phyloP scores from a whole-genome alignment of 169 alveolate genomes.

The Plasmodium inui region DNA sequence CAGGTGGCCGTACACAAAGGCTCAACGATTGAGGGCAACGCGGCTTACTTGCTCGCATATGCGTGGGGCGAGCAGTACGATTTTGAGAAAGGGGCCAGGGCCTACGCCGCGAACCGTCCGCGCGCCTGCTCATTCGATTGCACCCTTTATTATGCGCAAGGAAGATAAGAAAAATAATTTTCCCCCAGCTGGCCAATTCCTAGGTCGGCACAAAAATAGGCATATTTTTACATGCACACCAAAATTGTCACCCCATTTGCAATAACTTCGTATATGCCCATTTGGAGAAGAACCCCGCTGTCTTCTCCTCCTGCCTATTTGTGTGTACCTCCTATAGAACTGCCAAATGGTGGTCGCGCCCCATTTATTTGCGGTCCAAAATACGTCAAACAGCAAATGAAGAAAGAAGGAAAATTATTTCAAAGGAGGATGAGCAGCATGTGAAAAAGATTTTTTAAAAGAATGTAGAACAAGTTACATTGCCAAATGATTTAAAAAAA shows the following conservation, averaged over 20 bases:
- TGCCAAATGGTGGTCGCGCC: neutral
- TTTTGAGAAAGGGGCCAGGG: neutral
- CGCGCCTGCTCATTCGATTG: neutral
- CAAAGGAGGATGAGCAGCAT: neutral
- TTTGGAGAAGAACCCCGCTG: neutral
- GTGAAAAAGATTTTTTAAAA: neutral
- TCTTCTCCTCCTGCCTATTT: neutral
- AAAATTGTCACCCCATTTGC: neutral
- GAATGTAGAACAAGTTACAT: neutral
- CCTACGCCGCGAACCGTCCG: neutral
- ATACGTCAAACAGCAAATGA: neutral
- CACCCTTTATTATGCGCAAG: neutral
- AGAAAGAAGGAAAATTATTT: neutral
- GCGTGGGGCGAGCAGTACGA: neutral
- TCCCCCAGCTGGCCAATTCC: neutral
- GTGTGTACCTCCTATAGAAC: neutral
- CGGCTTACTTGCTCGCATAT: neutral
- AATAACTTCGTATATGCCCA: neutral
- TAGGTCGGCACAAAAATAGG: neutral
- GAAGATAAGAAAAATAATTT: neutral
- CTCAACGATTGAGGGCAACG: neutral
- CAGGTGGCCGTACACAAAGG: neutral
- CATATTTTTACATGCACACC: neutral
- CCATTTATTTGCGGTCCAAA: neutral
- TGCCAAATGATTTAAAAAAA: neutral